A percentile compares a stretch with the other conserved stretches of the same genome.
Conservation (phyloP, 768 basidiomycete genomes). For the Boletus coccyginus region DNA sequence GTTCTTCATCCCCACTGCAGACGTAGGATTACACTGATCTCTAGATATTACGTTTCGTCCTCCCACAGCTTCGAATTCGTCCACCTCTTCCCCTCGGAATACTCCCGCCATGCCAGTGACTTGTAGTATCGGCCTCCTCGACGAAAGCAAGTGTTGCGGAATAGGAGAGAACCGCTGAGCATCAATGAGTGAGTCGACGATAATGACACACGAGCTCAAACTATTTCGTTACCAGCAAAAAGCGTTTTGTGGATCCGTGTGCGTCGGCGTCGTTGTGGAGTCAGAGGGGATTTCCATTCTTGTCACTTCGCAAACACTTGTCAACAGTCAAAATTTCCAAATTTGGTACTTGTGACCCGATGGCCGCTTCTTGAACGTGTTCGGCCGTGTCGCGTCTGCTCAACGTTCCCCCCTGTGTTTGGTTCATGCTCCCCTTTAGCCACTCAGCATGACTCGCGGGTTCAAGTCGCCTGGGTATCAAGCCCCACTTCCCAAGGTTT, state of each 20-base stretch:
- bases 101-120: background rate
- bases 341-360: constrained; percentile 14
- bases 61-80: background rate
- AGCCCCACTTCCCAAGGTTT: constrained; percentile 57
- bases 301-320: constrained; percentile 7
- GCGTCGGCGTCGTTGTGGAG: background rate
- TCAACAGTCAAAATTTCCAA: constrained; percentile 16
- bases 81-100: background rate
- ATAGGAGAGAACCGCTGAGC: background rate
- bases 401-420: constrained; percentile 15
- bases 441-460: constrained; percentile 37
- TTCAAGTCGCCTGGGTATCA: constrained; percentile 36
- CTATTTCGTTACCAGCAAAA: background rate
- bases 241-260: background rate
- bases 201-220: background rate
- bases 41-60: background rate
- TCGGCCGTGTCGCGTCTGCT: constrained; percentile 11
- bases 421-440: constrained; percentile 1
- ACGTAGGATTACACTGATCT: background rate
- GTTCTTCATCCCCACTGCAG: background rate
- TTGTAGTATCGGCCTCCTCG: background rate
- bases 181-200: background rate
- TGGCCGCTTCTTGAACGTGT: background rate
- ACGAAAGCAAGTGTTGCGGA: background rate
- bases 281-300: constrained; percentile 11